Base-by-base conservation (phyloP, 2,329 filamentous ascomycete species). In the Juglanconis sp. region DNA sequence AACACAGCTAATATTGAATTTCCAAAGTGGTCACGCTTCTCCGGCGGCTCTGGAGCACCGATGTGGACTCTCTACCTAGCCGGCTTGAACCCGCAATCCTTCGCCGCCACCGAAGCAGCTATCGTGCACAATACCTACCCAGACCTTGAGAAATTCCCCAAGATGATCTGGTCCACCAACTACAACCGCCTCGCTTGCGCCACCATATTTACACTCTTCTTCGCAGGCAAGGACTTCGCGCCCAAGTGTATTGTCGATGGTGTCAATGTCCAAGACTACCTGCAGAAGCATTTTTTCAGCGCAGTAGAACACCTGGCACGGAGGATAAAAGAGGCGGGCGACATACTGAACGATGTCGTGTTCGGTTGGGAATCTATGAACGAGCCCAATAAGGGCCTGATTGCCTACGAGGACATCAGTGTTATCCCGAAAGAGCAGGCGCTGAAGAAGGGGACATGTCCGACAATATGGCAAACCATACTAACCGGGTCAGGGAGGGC, bases 161-260 rank as follows among this genome's bases (percentile, higher is more conserved):
- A 97, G 77, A 99, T 99, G 96, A 94, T 98, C 60, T 99, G 95
- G 95, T 92, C 94, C 15, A 98, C 96, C 55, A 99, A 99, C 72
- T 99, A 99, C 74, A 90, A 87, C 63, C 86, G 95, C 31, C 80
- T 98, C 53, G 93, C 89, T 3, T 90, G 89, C 53, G 91, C 93
- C 66, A 93, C 92, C 50, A 92, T 98, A 67, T 98, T 97, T 72
- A 96, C 94, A 0, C 77, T 98, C 55, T 99, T 96, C 77, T 99
- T 96, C 73, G 93, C 84, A 8, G 95, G 95, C 40, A 86, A 81
- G 64, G 91, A 96, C 68, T 98, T 97, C 78, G 91, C 95, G 1
- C 96, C 96, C 3, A 97, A 96, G 70, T 96, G 94, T 66, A 90
- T 97, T 66, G 94, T 99, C 59, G 87, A 99, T 71, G 92, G 92